A percentile compares a stretch with the other conserved stretches of the same genome.
Evolutionary conservation across 768 basidiomycete species (phyloP).

Genomic region (Serendipita vermifera): DNA sequence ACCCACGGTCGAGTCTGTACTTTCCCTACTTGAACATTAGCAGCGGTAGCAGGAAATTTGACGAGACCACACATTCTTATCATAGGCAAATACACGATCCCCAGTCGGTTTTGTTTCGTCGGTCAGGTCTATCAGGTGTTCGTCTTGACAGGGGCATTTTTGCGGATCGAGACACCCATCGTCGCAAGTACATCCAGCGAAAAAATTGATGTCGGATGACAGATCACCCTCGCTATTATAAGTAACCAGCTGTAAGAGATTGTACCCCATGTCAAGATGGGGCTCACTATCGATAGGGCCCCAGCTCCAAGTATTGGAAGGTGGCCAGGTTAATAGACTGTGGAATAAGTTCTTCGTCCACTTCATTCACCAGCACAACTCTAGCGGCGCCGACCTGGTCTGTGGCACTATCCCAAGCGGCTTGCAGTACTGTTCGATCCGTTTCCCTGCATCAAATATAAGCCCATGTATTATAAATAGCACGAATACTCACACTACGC

Average conservation of each 20-base stretch:
- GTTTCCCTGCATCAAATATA: no score
- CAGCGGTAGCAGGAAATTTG: not conserved
- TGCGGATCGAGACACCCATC: not conserved
- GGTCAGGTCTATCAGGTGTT: not conserved
- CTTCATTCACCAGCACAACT: not conserved
- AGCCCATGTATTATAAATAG: no score
- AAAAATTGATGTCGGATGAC: not conserved
- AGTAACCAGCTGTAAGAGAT: no score
- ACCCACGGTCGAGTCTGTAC: not conserved
- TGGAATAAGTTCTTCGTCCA: constrained; percentile 5
- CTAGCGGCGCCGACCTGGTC: not conserved
- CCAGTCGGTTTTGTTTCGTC: not conserved
- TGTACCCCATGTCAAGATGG: no score
- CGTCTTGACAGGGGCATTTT: not conserved
- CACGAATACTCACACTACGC: no score
- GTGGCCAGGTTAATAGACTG: not conserved
- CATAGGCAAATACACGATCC: constrained; percentile 3
- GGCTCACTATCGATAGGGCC: not conserved
- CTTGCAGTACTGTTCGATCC: not conserved
- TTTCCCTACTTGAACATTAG: no score
- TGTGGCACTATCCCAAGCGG: not conserved
- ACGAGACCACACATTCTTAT: not conserved
- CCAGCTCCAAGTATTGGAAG: not conserved
- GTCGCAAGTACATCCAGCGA: not conserved
- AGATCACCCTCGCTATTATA: no score